Conservation (phyloP, 176 grass and related monocot species). For the Triticum urartu region DNA sequence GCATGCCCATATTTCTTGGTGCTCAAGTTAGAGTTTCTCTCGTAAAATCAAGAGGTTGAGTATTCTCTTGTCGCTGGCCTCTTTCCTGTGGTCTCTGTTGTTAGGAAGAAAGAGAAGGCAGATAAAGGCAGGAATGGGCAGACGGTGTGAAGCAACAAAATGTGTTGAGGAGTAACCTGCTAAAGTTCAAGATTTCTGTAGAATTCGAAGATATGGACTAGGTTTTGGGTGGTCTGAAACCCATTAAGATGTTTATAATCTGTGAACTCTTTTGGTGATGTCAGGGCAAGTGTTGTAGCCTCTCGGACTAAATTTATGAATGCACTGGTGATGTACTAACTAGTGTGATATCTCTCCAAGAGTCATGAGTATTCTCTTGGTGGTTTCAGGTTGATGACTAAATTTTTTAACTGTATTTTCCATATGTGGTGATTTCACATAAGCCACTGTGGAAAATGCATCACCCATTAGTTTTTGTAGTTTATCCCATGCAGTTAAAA, state of each 20-base stretch:
- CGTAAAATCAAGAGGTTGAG: constrained; percentile 23
- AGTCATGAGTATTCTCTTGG: too few relatives aligned
- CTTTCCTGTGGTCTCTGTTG: constrained; percentile 5
- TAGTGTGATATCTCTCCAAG: too few relatives aligned
- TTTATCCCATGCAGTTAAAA: constrained; percentile 7
- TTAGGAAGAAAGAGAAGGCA: constrained; percentile 21
- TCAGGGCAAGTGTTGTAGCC: neutral
- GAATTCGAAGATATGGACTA: neutral
- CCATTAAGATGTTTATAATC: constrained; percentile 23
- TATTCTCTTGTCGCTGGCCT: neutral
- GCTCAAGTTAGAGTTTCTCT: neutral
- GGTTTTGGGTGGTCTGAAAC: neutral
- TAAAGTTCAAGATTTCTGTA: neutral
- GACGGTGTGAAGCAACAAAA: neutral
- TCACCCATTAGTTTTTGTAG: neutral
- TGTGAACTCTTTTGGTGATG: constrained; percentile 31
- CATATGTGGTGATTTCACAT: neutral
- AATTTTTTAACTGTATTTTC: too few relatives aligned
- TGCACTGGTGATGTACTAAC: too few relatives aligned
- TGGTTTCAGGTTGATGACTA: too few relatives aligned
- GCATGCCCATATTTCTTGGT: neutral
- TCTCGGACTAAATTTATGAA: constrained; percentile 15
- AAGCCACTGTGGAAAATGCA: neutral
- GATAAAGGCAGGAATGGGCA: neutral
- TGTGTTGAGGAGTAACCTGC: neutral